Percentiles rank a stretch among this genome's conserved stretches.
phyloP scores from a whole-genome alignment of 179 eudicot species.

The Spergularia azorica region DNA sequence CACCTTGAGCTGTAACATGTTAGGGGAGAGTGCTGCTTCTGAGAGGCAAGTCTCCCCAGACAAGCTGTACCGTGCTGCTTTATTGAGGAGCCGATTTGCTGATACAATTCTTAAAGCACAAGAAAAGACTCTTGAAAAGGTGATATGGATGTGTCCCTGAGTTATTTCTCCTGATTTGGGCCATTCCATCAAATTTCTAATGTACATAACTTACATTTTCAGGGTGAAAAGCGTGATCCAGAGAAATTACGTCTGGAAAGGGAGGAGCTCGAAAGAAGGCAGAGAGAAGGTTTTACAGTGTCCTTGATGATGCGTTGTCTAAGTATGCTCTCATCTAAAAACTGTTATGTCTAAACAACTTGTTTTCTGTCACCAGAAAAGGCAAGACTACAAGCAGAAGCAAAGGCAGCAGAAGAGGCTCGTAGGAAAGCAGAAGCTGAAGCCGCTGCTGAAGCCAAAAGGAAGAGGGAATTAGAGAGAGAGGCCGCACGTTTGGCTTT shows the following conservation, averaged over 20 bases:
- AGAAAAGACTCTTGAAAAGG: slow-evolving; percentile 82
- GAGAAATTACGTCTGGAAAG: slow-evolving; percentile 71
- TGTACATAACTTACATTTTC: slow-evolving; percentile 16
- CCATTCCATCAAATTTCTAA: slow-evolving; percentile 2
- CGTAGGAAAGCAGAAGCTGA: slow-evolving; percentile 73
- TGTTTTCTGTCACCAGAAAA: slow-evolving; percentile 57
- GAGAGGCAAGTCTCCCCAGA: slow-evolving; percentile 89
- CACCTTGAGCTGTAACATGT: slow-evolving; percentile 41
- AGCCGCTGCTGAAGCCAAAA: slow-evolving; percentile 82
- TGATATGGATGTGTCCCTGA: slow-evolving; percentile 22
- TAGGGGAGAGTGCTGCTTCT: slow-evolving; percentile 74
- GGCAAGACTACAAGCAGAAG: slow-evolving; percentile 93
- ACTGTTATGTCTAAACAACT: slow-evolving; percentile 5
- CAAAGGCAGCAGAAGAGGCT: slow-evolving; percentile 93
- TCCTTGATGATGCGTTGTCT: not conserved
- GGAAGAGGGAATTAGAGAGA: slow-evolving; percentile 83
- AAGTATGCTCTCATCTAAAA: slow-evolving; percentile 3
- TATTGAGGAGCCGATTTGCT: slow-evolving; percentile 74
- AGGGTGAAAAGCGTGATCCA: slow-evolving; percentile 83
- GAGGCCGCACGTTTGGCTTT: slow-evolving; percentile 94
- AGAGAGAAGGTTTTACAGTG: slow-evolving; percentile 63
- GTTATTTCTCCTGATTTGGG: not conserved
- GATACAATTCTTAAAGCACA: slow-evolving; percentile 93
- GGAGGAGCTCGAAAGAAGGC: slow-evolving; percentile 84
- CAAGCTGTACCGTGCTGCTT: slow-evolving; percentile 83